Conservation (phyloP, 2,329 filamentous ascomycete genomes). For the Pseudodiploospora longispora region DNA sequence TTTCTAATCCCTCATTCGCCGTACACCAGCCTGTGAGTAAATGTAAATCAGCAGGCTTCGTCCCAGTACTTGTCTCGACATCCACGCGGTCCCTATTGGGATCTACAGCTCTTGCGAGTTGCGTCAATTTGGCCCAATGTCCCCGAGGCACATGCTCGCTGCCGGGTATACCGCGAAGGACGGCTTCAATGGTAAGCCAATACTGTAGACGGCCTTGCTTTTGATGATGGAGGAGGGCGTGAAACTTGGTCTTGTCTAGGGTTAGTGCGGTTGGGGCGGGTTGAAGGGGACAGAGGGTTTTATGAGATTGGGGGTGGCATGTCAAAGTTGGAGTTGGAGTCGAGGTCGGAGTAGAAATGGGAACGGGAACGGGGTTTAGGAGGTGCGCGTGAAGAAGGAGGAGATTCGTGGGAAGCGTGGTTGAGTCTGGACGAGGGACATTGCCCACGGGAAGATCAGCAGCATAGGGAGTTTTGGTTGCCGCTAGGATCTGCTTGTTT, state of each 20-base stretch:
- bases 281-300: neutral
- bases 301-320: neutral
- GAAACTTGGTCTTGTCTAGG: conserved; percentile 4
- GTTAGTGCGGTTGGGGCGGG: neutral
- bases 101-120: conserved; percentile 6
- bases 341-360: too few species aligned
- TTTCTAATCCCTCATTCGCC: too few species aligned
- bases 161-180: conserved; percentile 8
- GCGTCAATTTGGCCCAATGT: conserved; percentile 10
- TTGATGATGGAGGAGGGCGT: conserved; percentile 1
- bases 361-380: too few species aligned
- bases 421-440: conserved; percentile 3
- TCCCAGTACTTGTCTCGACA: too few species aligned
- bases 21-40: too few species aligned
- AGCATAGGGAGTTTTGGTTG: too few species aligned
- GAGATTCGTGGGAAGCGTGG: neutral
- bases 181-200: conserved; percentile 8
- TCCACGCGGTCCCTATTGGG: too few species aligned
- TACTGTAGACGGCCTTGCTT: conserved; percentile 6
- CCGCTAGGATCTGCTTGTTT: too few species aligned
- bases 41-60: too few species aligned
- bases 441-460: too few species aligned
- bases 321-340: too few species aligned
- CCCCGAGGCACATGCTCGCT: conserved; percentile 5
- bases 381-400: neutral